Evolutionary conservation across 2,329 filamentous ascomycete genomes (phyloP).

Genomic region (Aspergillus calidoustus): DNA sequence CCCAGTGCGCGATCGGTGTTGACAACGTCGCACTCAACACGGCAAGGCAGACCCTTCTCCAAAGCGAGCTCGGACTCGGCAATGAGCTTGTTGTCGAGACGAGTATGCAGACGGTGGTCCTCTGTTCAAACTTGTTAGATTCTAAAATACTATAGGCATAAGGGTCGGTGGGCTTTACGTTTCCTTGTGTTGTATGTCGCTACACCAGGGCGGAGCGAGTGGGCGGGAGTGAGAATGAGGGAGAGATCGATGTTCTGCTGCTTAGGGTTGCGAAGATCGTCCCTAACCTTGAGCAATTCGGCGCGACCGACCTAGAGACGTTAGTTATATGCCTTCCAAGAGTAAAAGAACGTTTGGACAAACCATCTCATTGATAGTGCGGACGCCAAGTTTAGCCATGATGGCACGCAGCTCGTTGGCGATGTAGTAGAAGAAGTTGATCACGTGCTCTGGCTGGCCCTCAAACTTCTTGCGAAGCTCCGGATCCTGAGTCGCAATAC

Average conservation of each 20-base stretch:
- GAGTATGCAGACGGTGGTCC: slow-evolving; percentile 89
- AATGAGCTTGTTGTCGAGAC: slow-evolving; percentile 96
- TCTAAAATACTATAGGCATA: no score
- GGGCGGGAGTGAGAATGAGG: slow-evolving; percentile 91
- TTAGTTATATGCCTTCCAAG: no score
- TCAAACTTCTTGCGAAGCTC: slow-evolving; percentile 91
- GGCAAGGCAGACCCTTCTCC: slow-evolving; percentile 89
- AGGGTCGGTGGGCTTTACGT: not conserved
- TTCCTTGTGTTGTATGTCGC: slow-evolving; percentile 98
- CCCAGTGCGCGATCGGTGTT: slow-evolving; percentile 95
- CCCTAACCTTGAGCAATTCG: slow-evolving; percentile 81
- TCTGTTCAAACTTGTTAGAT: slow-evolving; percentile 46
- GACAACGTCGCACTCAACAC: slow-evolving; percentile 94
- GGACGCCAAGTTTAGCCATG: slow-evolving; percentile 94
- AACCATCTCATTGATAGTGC: slow-evolving; percentile 94
- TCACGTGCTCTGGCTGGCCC: slow-evolving; percentile 92
- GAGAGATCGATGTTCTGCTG: slow-evolving; percentile 92
- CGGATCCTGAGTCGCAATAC: slow-evolving; percentile 95
- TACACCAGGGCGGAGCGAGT: slow-evolving; percentile 90
- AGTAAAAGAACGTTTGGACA: no score
- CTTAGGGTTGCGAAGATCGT: slow-evolving; percentile 86
- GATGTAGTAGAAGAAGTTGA: slow-evolving; percentile 99
- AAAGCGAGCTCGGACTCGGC: slow-evolving; percentile 92
- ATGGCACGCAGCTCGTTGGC: slow-evolving; percentile 95
- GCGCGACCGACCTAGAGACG: slow-evolving; percentile 64